Evolutionary conservation across 2,329 filamentous ascomycete genomes (phyloP).

Genomic region (Ascochyta koolunga): DNA sequence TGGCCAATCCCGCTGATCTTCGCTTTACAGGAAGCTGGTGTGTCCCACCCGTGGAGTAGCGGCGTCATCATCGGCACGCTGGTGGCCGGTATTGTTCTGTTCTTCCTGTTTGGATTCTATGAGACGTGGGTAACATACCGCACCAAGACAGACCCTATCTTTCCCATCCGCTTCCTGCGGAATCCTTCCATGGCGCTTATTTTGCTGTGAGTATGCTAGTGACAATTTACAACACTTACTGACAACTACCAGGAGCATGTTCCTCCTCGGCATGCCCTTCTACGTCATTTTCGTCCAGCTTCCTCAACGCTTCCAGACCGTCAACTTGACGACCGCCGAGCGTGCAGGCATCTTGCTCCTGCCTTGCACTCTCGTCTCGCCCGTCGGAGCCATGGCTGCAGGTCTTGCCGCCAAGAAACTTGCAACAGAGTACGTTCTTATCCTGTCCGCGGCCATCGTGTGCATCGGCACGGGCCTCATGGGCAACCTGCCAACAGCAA

Average conservation of each 20-base stretch:
- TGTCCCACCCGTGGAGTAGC: constrained; percentile 33
- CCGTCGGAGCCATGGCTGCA: constrained; percentile 35
- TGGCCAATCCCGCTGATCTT: constrained; percentile 44
- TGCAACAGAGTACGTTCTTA: constrained; percentile 29
- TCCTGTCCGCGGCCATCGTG: constrained; percentile 26
- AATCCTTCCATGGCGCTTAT: constrained; percentile 31
- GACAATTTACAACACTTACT: background rate
- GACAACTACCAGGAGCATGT: constrained; percentile 23
- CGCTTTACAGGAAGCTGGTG: constrained; percentile 40
- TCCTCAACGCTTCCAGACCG: constrained; percentile 42
- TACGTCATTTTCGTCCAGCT: constrained; percentile 39
- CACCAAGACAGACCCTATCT: constrained; percentile 34
- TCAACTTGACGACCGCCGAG: constrained; percentile 39
- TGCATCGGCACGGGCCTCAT: constrained; percentile 36
- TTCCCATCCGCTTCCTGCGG: constrained; percentile 35
- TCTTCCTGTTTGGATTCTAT: constrained; percentile 35
- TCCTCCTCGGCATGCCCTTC: constrained; percentile 39
- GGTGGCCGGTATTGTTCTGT: constrained; percentile 28
- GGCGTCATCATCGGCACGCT: constrained; percentile 39
- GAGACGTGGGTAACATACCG: constrained; percentile 37
- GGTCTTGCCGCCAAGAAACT: constrained; percentile 28
- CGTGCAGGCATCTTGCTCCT: constrained; percentile 40
- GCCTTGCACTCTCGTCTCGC: constrained; percentile 33
- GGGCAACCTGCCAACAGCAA: constrained; percentile 31
- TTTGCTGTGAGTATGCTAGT: constrained; percentile 25